phyloP scores from a whole-genome alignment of 257 asterid species.

The Gardenia jasminoides region DNA sequence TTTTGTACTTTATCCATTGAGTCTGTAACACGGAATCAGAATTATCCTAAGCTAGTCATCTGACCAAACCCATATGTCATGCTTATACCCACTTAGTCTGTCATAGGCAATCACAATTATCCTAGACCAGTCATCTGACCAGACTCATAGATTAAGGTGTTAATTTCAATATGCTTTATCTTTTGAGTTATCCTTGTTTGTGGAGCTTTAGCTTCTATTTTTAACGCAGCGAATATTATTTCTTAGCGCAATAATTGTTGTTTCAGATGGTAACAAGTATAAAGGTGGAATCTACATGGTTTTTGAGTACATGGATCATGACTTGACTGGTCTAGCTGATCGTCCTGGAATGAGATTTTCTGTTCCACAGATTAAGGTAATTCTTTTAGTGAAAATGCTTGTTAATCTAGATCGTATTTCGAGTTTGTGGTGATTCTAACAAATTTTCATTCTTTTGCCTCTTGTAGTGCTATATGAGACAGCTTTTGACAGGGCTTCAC shows the following conservation, averaged over 20 bases:
- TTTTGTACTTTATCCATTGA: background rate
- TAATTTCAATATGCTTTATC: no score
- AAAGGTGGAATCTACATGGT: constrained; percentile 93
- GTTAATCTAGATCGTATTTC: constrained; percentile 19
- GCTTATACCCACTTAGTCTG: background rate
- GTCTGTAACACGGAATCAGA: background rate
- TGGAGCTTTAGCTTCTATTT: background rate
- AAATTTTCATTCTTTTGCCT: constrained; percentile 37
- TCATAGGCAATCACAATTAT: background rate
- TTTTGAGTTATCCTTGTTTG: background rate
- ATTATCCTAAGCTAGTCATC: background rate
- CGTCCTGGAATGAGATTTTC: constrained; percentile 90
- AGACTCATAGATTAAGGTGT: background rate
- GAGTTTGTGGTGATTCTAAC: background rate
- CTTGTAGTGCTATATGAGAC: constrained; percentile 84
- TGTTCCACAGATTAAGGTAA: constrained; percentile 84
- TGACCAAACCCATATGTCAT: background rate
- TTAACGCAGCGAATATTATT: background rate
- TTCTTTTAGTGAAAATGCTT: constrained; percentile 14
- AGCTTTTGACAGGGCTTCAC: constrained; percentile 92
- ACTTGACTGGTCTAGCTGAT: constrained; percentile 90
- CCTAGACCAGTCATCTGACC: background rate
- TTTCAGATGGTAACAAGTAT: constrained; percentile 79
- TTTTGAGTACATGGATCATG: constrained; percentile 96
- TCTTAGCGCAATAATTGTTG: constrained; percentile 12